phyloP scores from a whole-genome alignment of 2,329 filamentous ascomycete species.

The Botryotinia narcissicola region DNA sequence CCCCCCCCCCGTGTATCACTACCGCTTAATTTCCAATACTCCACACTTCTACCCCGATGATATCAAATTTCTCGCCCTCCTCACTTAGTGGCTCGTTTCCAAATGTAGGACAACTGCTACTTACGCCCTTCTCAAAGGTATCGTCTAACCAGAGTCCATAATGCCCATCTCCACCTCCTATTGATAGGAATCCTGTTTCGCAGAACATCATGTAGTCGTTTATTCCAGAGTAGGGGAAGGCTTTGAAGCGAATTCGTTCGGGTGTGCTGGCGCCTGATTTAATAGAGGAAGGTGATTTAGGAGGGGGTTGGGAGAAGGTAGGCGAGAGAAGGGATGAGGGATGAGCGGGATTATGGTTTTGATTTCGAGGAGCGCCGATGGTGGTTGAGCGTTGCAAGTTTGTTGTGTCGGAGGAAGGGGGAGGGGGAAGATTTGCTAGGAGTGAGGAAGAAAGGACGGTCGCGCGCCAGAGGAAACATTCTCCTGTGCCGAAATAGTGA shows the following conservation, averaged over 20 bases:
- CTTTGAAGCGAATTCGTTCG: slow-evolving; percentile 88
- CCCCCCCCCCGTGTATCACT: neutral
- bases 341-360: neutral
- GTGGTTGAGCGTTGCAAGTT: slow-evolving; percentile 61
- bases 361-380: slow-evolving; percentile 38
- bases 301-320: slow-evolving; percentile 30
- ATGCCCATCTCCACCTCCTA: slow-evolving; percentile 84
- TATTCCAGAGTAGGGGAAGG: slow-evolving; percentile 91
- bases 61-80: slow-evolving; percentile 86
- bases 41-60: slow-evolving; percentile 92
- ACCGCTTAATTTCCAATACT: slow-evolving; percentile 61
- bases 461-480: slow-evolving; percentile 90
- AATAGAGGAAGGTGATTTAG: slow-evolving; percentile 29
- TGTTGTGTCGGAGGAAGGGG: slow-evolving; percentile 65
- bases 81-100: slow-evolving; percentile 93
- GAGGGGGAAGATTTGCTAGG: slow-evolving; percentile 55
- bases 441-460: slow-evolving; percentile 57
- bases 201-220: slow-evolving; percentile 98
- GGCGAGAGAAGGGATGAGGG: slow-evolving; percentile 25
- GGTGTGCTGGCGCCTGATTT: slow-evolving; percentile 50
- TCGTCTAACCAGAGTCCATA: slow-evolving; percentile 95
- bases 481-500: slow-evolving; percentile 92
- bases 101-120: slow-evolving; percentile 83
- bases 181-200: slow-evolving; percentile 77
- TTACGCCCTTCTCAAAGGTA: slow-evolving; percentile 78